Base-by-base conservation (phyloP, 331 rosid species). In the Quercus phellos region DNA sequence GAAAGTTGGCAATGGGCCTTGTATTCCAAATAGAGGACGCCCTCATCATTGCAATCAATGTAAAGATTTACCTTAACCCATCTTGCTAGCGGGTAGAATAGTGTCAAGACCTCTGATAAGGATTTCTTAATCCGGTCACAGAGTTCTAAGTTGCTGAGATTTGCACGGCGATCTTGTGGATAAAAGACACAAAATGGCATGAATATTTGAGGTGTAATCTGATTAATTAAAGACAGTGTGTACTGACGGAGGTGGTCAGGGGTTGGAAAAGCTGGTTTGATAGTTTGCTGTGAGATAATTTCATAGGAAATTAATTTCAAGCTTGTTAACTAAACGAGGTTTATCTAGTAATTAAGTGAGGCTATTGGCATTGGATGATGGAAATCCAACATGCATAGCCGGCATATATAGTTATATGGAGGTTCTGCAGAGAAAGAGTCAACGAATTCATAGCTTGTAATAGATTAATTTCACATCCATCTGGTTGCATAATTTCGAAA, bases 121-220 rank as follows among this genome's bases (percentile, higher is more conserved):
- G 86, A 81, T 19, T 71, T 30, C 60, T 78, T 87, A 10, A 87
- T 30, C 12, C 32, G 51, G 29, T 26, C 54, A 16, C 21, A 18
- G 4, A 21, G 19, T 43, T 69, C 71, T 2, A 13, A 51, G 21
- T 26, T 27, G 34, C 70, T 75, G 51, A 30, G 68, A 22, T 56
- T 38, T 5, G 10, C 11, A 38, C 42, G 43, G 2, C 51, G 42
- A 0, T 53, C 68, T 22, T 74, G 35, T 0, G 80, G 73, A 79
- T 75, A 87, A 75, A 79, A 87, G 43, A 84, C 80, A 42, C 81
- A 66, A 30, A 81, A 60, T 7, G 90, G 90, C 77, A 74, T 87
- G 81, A 70, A 81, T 19, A 74, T 74, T 13, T 78, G 55, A 12
- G 90, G 88, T 10, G 85, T 68, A 30, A 76, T 1, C 29, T 87